Percentiles rank a stretch among this genome's conserved stretches.
These are phyloP conservation scores for Hemisphaericaspora xylofermentans DNA, from an alignment of 1,139 yeast genomes.

Conservation along the genomic window DNA sequence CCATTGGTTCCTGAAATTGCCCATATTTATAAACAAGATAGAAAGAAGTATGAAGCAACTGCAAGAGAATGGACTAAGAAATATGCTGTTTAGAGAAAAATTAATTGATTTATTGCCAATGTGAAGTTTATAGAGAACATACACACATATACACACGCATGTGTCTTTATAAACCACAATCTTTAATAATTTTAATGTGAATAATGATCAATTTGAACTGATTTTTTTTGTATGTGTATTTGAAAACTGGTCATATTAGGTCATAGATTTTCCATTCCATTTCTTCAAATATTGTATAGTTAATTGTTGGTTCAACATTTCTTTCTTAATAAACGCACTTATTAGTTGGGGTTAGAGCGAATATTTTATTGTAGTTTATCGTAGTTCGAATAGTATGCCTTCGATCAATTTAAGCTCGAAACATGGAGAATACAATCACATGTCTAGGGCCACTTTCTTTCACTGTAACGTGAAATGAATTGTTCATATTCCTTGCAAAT, in stretches of 20 bases:
- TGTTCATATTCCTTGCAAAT: too few relatives aligned
- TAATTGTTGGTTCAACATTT: background rate
- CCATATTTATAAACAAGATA: conserved; percentile 91
- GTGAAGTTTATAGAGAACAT: background rate
- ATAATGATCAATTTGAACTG: conserved; percentile 4
- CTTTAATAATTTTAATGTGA: conserved; percentile 3
- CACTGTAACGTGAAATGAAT: too few relatives aligned
- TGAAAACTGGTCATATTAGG: background rate
- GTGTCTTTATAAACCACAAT: background rate
- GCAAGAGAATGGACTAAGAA: conserved; percentile 99
- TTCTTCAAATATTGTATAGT: background rate
- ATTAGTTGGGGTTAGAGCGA: background rate
- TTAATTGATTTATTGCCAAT: background rate
- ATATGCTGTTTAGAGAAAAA: conserved; percentile 70
- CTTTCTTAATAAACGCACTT: background rate
- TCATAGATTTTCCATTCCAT: background rate
- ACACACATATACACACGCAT: background rate
- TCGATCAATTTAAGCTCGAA: too few relatives aligned
- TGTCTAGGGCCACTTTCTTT: too few relatives aligned
- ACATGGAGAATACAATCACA: too few relatives aligned
- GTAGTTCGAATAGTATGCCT: too few relatives aligned
- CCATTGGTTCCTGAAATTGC: conserved; percentile 99
- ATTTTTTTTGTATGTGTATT: background rate
- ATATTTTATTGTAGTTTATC: background rate
- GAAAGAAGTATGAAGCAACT: conserved; percentile 91